phyloP scores from a whole-genome alignment of 164 flowering plant genomes.

The Dillenia suffruticosa region DNA sequence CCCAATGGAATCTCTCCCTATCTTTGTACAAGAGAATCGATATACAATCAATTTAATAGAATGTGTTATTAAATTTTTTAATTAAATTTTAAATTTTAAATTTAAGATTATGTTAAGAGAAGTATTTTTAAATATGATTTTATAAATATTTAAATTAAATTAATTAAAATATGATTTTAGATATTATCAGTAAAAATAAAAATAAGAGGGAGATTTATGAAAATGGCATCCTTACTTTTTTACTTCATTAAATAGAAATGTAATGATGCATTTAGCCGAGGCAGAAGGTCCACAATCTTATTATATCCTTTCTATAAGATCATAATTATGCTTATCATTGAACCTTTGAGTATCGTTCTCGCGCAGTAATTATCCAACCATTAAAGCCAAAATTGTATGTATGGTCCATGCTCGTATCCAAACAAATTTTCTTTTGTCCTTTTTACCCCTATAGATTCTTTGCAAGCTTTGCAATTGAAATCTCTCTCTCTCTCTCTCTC shows the following conservation, averaged over 20 bases:
- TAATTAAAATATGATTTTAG: no score
- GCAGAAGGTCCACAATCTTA: background rate
- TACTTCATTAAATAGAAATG: background rate
- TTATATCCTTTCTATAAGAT: background rate
- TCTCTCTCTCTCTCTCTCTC: constrained; percentile 11
- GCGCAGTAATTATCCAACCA: background rate
- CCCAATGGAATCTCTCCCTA: background rate
- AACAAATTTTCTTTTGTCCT: constrained; percentile 14
- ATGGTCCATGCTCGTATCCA: constrained; percentile 11
- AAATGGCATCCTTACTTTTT: background rate
- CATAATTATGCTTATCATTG: background rate
- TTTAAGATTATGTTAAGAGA: no score
- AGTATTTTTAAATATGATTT: no score
- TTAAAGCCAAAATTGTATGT: background rate
- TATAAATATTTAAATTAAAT: no score
- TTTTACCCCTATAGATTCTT: constrained; percentile 12
- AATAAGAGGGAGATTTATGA: background rate
- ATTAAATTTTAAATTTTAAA: no score
- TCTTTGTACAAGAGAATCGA: no score
- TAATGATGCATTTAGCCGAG: background rate
- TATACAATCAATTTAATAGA: no score
- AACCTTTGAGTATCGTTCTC: background rate
- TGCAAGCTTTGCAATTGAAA: constrained; percentile 8
- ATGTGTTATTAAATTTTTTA: no score
- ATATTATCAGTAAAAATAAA: no score